Base-by-base conservation (phyloP, 2,329 filamentous ascomycete species). In the Xylaria digitata region DNA sequence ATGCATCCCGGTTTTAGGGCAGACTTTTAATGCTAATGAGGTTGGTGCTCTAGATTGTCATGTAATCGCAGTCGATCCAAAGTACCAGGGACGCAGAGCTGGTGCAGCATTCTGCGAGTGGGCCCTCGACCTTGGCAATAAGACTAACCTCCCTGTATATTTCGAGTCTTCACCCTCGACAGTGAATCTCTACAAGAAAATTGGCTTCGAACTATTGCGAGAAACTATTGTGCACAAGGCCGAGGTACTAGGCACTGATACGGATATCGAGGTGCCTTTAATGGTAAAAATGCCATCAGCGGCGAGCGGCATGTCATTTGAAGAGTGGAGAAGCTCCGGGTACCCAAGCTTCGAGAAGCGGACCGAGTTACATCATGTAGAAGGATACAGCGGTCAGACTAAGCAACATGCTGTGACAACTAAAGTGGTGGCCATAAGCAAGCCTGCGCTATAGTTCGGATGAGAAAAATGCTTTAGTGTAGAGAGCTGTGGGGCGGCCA, bases 251-350 rank as follows among this genome's bases (percentile, higher is more conserved):
- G 52, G 52, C 3, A 62, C 60, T 5, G 43, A 23, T 5, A 56
- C 21, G 21, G 60, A 62, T 23, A 53, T 62, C 6, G 42, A 55
- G 11, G 60, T 62, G 8, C 52, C 60, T 1, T 34, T 62, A 7
- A 62, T 62, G 60, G 60, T 62, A 32, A 62, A 50, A n/a, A 62
- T 62, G 60, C 60, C 60, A 34, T 49, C 43, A 15, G 13, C 30
- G 3, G 60, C 60, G 19, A 52, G 59, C 6, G 23, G 46, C 15
- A 62, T 62, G 32, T n/a, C 60, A 26, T 62, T 62, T 32, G 43
- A 56, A n/a, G 43, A 62, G 30, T 62, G 60, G 60, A 56, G 60
- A 23, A 42, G 43, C 32, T 42, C 43, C 1, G 52, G 32, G 17
- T 62, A 62, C 34, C 60, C 60, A 17, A 56, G 34, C 6, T 49